Base-by-base conservation (phyloP, 495 filamentous ascomycete species). In the Penicillium soppii region DNA sequence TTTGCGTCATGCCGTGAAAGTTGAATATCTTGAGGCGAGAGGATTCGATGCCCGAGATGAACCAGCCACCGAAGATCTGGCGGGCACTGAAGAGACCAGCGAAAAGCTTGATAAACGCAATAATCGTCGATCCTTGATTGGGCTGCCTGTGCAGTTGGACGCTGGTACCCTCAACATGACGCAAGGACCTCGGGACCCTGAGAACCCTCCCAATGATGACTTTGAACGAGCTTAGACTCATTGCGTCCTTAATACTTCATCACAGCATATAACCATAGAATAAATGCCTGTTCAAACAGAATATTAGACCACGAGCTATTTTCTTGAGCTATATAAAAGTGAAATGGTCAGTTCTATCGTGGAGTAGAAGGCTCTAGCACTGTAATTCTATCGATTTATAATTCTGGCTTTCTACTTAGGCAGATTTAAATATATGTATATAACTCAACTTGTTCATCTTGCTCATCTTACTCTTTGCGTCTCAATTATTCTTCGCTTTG, bases 81-180 rank as follows among this genome's bases (percentile, higher is more conserved):
- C 57, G 20, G 67, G 49, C 60, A 74, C 83, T 1, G 85, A 85
- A 42, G 85, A 87, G 48, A 85, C 81, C 39, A 86, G 80, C 52
- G 84, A 89, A 38, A 70, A 69, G 44, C 59, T 72, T 9, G 72
- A 74, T 50, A 67, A 68, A 47, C 71, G 69, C 32, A 68, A 58
- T 41, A 66, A 77, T 50, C 71, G 71, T 29, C 66, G 62, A 50
- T 75, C 71, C 15, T 53, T 75, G 29, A 65, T 74, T 25, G 64
- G 60, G n/a, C 67, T 61, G 27, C 63, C 68, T 37, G 53, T 48
- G 39, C 65, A 72, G 41, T 47, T 74, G 43, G 73, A 75, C 33
- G 53, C 61, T 10, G 71, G 66, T 2, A 55, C 58, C 54, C 60
- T 73, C 36, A 65, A 52, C 44, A 51, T 65, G 17, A 54, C 53